Evolutionary conservation across 2,329 filamentous ascomycete species (phyloP), one percentile per base, ranked within the genome.

Genomic region (Sporothrix humicola): DNA sequence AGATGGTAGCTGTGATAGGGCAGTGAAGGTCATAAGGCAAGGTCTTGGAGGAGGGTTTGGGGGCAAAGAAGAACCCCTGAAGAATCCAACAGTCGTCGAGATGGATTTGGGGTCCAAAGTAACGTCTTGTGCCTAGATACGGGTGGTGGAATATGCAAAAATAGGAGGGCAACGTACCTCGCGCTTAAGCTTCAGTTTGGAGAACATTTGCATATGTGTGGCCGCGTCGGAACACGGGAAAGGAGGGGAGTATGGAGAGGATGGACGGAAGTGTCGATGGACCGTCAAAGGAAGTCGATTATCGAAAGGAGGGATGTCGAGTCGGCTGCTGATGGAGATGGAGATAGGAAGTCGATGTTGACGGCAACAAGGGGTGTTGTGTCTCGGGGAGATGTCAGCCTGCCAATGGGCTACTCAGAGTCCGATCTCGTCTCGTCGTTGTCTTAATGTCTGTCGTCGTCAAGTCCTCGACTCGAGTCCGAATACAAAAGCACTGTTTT

Each of bases 101-200:
- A 56, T 56, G 52, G 52, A 56, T 56, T 26, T 37, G 31, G 31
- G 31, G 31, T 2, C 31, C 7, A 37, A 3, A 5, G 31, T 7
- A 37, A 37, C 31, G 31, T 5, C 31, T 37, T 37, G 31, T 7
- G 4, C 20, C 46, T 26, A n/a, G 61, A 66, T 48, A 13, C 20
- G n/a, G 12, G 61, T 9, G 17, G 37, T 42, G 26, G n/a, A 23
- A n/a, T 37, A 46, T 59, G 69, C 26, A 26, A 70, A 48, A 20
- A 69, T 54, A 59, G 23, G 12, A n/a, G 2, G 31, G 23, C 66
- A 44, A 77, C 76, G 54, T 58, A 78, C 77, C 76, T 78, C 77
- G 75, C 77, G 77, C 76, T 78, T 78, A 58, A 78, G 75, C 74
- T 78, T 78, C 65, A 78, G 74, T 78, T 78, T 78, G 72, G 76